Evolutionary conservation across 1,284 basidiomycete species (phyloP), one percentile per base, ranked within the genome.

Genomic region (Pyrrhoderma noxium): DNA sequence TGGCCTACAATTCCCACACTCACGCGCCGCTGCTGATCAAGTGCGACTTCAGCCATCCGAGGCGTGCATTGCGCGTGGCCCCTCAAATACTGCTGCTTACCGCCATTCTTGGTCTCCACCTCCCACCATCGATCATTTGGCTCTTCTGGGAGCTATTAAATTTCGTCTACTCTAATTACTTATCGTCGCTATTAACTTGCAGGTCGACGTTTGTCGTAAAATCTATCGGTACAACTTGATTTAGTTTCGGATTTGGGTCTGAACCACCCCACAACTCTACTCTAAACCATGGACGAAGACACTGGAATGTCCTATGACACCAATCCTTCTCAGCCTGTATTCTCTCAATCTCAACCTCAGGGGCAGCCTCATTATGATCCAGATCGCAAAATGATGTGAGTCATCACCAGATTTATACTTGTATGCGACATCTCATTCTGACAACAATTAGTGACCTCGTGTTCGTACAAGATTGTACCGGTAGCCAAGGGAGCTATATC

Each of bases 401-500:
- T 75, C 25, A 31, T 31, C 27, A 31, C 7, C 11, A 5, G 27
- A 5, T 31, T 31, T 31, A 5, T 31, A 38, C 25, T 45, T 40
- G 47, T 48, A 44, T 43, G 27, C 27, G 27, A 11, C 27, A 31
- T 31, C 11, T 31, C 27, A 5, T 11, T 5, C 5, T 5, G 27
- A 31, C 27, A 31, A 5, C 7, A 31, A 31, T 31, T 31, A 93
- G 90, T 54, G 91, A 94, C 69, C 80, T 95, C 56, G 86, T 81
- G 62, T 93, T 81, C 38, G 38, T 40, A 40, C 74, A 72, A 65
- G 92, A 95, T 68, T 93, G 90, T 66, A 95, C 92, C 2, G 92
- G 92, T 13, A 87, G 83, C 61, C 87, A 90, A 62, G 86, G 88
- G 38, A 84, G 80, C 62, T 89, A 89, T 67, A 89, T 88, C 57